Base-by-base conservation (phyloP, 139 green algal species). In the Chlamydomonas sp. region DNA sequence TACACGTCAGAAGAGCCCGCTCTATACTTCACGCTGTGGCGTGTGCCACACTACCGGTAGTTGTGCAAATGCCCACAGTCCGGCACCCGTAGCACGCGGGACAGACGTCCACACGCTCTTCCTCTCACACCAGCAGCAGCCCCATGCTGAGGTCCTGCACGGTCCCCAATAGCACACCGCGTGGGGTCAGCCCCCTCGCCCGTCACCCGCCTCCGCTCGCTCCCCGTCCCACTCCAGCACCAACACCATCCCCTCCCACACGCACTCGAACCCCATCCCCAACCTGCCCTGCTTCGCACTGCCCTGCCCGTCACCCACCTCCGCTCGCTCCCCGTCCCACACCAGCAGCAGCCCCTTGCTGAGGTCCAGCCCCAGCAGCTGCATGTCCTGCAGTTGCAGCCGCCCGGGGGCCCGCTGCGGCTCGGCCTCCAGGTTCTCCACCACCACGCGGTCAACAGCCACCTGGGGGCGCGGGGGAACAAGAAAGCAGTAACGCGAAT, bases 331-430 rank as follows among this genome's bases (percentile, higher is more conserved):
- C 63, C 90, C 90, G 76, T 93, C 92, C 78, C 93, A 94, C 89
- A 96, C 77, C 81, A 96, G 79, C 85, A 95, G 78, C 63, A 89
- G 83, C 1, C 79, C 84, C 16, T 86, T 81, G 73, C 88, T 93
- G 12, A 93, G 85, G 79, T 95, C 93, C 73, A 95, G 69, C 16
- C 94, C 93, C 63, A 92, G 68, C 57, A 95, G 66, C 64, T 93
- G 89, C 77, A 93, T 89, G 66, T 87, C 71, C 63, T 90, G 87
- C 80, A 91, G 69, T 71, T 89, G 83, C 79, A 91, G 83, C 10
- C 78, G 75, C 9, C n/a, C 74, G 31, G 79, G 77, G 31, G 85
- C 63, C 63, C 20, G 61, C 31, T 81, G 85, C 18, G 80, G 60
- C 8, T 81, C 85, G 16, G 81, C 20, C 63, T 83, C 73, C 76